Percentiles rank a stretch among this genome's conserved stretches.
These are phyloP conservation scores for Ananas comosus DNA, from an alignment of 176 grass and related monocot species.

Conservation along the genomic window DNA sequence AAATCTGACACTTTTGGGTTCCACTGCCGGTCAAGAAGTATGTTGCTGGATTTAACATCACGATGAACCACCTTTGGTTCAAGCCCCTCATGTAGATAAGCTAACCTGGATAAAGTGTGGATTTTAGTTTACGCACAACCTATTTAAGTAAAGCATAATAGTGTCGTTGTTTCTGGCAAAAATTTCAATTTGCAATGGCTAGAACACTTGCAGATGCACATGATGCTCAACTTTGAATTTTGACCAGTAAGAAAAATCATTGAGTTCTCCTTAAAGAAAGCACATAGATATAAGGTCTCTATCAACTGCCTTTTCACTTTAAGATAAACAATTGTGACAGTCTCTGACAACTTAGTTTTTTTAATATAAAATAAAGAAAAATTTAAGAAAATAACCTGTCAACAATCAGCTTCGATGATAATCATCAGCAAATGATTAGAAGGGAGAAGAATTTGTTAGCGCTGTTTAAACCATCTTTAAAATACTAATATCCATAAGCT, in stretches of 20 bases:
- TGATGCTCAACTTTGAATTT: not conserved
- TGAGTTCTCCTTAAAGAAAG: not conserved
- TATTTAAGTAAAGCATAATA: not conserved
- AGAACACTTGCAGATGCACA: slow-evolving; percentile 14
- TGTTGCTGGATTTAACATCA: slow-evolving; percentile 93
- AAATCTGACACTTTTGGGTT: slow-evolving; percentile 88
- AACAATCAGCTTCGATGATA: too few species aligned
- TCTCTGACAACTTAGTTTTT: too few species aligned
- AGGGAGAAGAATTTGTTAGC: too few species aligned
- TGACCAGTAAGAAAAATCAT: not conserved
- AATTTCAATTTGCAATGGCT: not conserved
- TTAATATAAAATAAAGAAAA: too few species aligned
- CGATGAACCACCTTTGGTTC: slow-evolving; percentile 91
- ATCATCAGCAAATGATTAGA: too few species aligned
- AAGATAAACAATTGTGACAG: too few species aligned
- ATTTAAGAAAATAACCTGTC: too few species aligned
- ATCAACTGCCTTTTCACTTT: too few species aligned
- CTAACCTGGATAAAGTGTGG: slow-evolving; percentile 41
- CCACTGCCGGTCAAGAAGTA: slow-evolving; percentile 78
- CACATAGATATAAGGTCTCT: too few species aligned
- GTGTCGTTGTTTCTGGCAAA: not conserved
- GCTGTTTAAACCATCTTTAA: too few species aligned
- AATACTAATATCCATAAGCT: too few species aligned
- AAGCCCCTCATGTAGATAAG: slow-evolving; percentile 91
- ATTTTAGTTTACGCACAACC: slow-evolving; percentile 4